Conservation (phyloP, 2,329 filamentous ascomycete genomes). For the Cercospora citrullina region DNA sequence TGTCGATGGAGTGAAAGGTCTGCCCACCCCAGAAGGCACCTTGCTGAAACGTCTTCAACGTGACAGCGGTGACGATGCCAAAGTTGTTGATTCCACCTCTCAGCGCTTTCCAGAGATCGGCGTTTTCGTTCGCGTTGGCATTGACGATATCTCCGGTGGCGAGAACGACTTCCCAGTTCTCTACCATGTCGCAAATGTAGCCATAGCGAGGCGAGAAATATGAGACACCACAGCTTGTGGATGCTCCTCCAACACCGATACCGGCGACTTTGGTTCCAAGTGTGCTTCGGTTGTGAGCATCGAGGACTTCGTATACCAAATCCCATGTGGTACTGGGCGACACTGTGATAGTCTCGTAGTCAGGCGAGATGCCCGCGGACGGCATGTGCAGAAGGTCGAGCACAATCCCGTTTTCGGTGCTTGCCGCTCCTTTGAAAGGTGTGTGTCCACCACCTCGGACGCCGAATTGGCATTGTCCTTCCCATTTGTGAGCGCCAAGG, state of each 20-base stretch:
- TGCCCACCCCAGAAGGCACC: constrained; percentile 28
- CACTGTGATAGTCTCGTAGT: constrained; percentile 21
- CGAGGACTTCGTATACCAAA: constrained; percentile 25
- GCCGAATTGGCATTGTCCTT: constrained; percentile 28
- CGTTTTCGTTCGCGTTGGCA: constrained; percentile 29
- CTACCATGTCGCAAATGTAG: constrained; percentile 35
- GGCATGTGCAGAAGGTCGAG: constrained; percentile 30
- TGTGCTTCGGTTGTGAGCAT: constrained; percentile 21
- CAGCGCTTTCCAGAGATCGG: constrained; percentile 28
- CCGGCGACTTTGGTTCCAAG: constrained; percentile 27
- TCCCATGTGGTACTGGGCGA: constrained; percentile 25
- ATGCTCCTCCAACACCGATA: constrained; percentile 36
- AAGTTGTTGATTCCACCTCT: constrained; percentile 30
- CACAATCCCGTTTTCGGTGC: constrained; percentile 30
- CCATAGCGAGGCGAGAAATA: constrained; percentile 34
- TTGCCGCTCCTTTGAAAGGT: constrained; percentile 26
- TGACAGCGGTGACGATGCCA: constrained; percentile 27
- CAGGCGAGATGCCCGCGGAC: constrained; percentile 19
- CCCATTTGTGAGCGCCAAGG: constrained; percentile 17
- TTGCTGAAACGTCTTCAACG: constrained; percentile 23
- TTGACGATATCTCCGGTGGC: constrained; percentile 31
- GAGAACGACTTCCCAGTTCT: constrained; percentile 34
- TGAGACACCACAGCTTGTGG: constrained; percentile 35
- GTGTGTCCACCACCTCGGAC: constrained; percentile 28
- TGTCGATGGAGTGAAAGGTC: constrained; percentile 24